phyloP scores from a whole-genome alignment of 2,329 filamentous ascomycete genomes.

The Fusarium guadeloupense region DNA sequence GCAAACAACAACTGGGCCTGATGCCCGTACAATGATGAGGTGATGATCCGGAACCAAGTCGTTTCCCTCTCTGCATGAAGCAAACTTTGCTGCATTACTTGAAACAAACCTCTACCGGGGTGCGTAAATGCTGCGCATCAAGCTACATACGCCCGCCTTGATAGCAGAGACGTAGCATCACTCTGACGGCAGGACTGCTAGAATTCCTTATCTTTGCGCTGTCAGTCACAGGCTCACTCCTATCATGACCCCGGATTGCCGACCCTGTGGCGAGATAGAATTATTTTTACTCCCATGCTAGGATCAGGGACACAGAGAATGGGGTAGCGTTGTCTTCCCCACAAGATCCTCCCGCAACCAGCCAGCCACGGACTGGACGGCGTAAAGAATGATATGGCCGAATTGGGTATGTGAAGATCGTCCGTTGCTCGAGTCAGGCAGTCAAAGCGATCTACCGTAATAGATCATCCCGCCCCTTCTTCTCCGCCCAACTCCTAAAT shows the following conservation, averaged over 20 bases:
- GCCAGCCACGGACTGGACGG: constrained; percentile 14
- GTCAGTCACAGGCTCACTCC: constrained; percentile 13
- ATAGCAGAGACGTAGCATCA: constrained; percentile 1
- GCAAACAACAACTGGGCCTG: constrained; percentile 2
- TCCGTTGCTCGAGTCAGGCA: constrained; percentile 33
- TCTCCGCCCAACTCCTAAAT: constrained; percentile 13
- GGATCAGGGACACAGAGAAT: constrained; percentile 29
- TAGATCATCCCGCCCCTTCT: constrained; percentile 21
- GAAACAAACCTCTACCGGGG: constrained; percentile 3
- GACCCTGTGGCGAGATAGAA: constrained; percentile 38
- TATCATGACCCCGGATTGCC: constrained; percentile 38
- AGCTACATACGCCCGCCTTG: constrained; percentile 5
- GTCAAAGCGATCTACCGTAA: constrained; percentile 21
- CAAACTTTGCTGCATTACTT: constrained; percentile 3
- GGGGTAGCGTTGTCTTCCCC: constrained; percentile 43
- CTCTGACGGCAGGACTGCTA: constrained; percentile 7
- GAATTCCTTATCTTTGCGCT: constrained; percentile 34
- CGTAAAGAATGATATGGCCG: constrained; percentile 14
- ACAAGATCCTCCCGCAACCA: constrained; percentile 30
- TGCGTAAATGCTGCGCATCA: too few species aligned
- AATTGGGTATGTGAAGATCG: constrained; percentile 19
- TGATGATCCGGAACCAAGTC: not conserved
- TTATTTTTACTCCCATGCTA: constrained; percentile 33
- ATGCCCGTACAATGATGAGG: constrained; percentile 1
- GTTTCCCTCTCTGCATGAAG: not conserved